These are phyloP conservation scores for Solanum phureja DNA, from an alignment of 257 asterid species.

Conservation along the genomic window DNA sequence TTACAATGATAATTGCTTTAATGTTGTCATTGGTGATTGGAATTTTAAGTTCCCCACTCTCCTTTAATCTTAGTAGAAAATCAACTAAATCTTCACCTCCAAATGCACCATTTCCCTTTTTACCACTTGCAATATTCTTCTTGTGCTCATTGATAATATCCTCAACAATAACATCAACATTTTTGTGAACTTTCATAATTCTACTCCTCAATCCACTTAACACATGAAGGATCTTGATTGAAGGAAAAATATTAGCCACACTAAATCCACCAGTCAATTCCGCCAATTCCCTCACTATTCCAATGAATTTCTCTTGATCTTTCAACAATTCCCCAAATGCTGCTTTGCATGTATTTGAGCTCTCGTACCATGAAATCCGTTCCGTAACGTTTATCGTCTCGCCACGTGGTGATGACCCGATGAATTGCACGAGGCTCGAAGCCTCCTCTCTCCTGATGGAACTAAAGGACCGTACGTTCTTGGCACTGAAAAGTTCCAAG, in stretches of 20 bases:
- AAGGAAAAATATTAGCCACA: conserved; percentile 1
- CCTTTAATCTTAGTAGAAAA: neutral
- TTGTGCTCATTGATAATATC: neutral
- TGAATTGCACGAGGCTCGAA: neutral
- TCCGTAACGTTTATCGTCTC: neutral
- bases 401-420: neutral
- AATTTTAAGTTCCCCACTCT: neutral
- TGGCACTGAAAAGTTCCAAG: conserved; percentile 18
- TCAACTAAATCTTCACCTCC: conserved; percentile 3
- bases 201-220: neutral
- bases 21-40: conserved; percentile 6
- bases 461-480: conserved; percentile 15
- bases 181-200: neutral
- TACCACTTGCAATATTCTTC: neutral
- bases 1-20: conserved; percentile 8
- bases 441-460: conserved; percentile 11
- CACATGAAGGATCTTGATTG: neutral
- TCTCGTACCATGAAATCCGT: neutral
- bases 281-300: neutral
- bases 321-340: neutral
- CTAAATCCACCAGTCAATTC: neutral
- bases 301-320: neutral
- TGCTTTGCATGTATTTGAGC: neutral
- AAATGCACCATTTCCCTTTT: neutral
- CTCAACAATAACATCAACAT: neutral